Base-by-base conservation (phyloP, 169 alveolate species). In the Theileria parva region DNA sequence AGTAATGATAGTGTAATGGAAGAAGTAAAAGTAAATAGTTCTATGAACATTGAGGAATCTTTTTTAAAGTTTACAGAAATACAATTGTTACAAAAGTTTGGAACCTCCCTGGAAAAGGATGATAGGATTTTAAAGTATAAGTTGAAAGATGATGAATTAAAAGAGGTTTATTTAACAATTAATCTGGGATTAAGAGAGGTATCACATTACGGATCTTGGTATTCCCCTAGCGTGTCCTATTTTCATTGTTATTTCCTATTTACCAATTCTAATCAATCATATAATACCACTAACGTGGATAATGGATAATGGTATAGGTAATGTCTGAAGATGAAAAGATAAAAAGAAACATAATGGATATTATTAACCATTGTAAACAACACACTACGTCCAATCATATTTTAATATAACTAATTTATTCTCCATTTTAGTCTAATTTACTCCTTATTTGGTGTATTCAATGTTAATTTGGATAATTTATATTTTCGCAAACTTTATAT, bases 31-130 rank as follows among this genome's bases (percentile, higher is more conserved):
- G 2, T 70, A 19, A 73, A 12, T 44, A 50, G 59, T 15, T 30
- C 1, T 27, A 51, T 77, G 4, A 60, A 19, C 50, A 75, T 67
- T 13, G 81, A 75, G 48, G 48, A 48, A 17, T 69, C 77, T 0
- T 83, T 59, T 65, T 55, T 30, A 21, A 28, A 32, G 21, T 74
- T 75, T 13, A 65, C 81, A 19, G 81, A 76, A 44, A 77, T 66
- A 73, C 89, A 76, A 32, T 80, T 83, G 57, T 59, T 67, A 15
- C 76, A 79, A 25, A 76, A 51, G 37, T 83, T 83, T 61, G 89
- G 89, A 17, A 74, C 37, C 11, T 86, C 89, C 25, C 59, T 34
- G 0, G 64, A 53, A 19, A 69, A 67, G 50, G 67, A 1, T 13
- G 75, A 37, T 60, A 30, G 34, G n/a, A 28, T 28, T 60, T 60